Evolutionary conservation across 495 filamentous ascomycete species (phyloP), one percentile per base, ranked within the genome.

Genomic region (Podospora sp.): DNA sequence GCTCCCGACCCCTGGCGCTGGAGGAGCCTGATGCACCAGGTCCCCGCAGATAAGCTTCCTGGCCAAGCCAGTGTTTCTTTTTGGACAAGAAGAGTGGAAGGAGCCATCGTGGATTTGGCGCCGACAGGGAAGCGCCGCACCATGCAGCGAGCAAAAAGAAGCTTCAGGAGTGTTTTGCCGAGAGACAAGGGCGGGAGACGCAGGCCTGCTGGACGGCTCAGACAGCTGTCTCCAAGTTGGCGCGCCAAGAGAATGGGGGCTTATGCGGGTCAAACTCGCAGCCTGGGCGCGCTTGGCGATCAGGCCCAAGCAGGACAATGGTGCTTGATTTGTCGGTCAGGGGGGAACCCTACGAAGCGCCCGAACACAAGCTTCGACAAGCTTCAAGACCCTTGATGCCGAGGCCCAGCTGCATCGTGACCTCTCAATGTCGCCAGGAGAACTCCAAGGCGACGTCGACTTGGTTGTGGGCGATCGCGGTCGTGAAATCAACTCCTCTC

Each of bases 271-370:
- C 63, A 40, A 52, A 57, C 52, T 27, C 16, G 51, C 62, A 64
- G 62, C 1, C 51, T 56, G 21, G 62, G 27, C 51, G 52, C 63
- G 26, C 63, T 65, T 65, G 63, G 63, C 63, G 40, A 52, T 57
- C 63, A 58, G 21, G 27, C 12, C 63, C 22, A 50, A 62, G 33
- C 33, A 62, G 22, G n/a, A 22, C 7, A 1, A 33, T 1, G 26
- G 26, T 11, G 25, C 24, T 59, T 16, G 56, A 7, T 49, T 35
- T 20, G 25, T 25, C 33, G 18, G 26, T 25, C 6, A 40, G 9
- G 6, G 8, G 25, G 60, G 21, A 21, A 46, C 46, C 29, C 29
- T 3, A n/a, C 4, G 8, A 33, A 33, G 29, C 29, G 27, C 26
- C 18, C 6, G 7, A 59, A 59, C 18, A 33, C 24, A 59, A 59